Conservation (phyloP, 805 yeast genomes). For the Zygosaccharomyces bailii region DNA sequence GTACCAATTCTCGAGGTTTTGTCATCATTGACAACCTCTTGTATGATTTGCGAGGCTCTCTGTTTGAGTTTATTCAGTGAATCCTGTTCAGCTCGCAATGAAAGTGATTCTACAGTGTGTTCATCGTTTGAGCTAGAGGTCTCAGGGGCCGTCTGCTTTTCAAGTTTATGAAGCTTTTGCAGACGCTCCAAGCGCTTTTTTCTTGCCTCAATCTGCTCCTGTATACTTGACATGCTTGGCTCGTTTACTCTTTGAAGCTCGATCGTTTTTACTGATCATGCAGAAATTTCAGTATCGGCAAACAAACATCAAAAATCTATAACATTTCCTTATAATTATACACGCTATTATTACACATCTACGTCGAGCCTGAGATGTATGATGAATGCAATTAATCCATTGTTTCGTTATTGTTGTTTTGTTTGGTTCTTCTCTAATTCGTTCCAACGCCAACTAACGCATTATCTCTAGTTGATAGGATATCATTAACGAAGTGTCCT, state of each 20-base stretch:
- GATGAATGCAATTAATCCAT: conserved; percentile 1
- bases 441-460: too few species aligned
- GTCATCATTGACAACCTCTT: conserved; percentile 9
- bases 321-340: conserved; percentile 3
- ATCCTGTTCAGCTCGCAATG: background rate
- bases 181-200: conserved; percentile 10
- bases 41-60: conserved; percentile 3
- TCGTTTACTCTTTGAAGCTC: background rate
- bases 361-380: background rate
- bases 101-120: background rate
- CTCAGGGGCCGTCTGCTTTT: background rate
- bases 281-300: background rate
- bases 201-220: conserved; percentile 12
- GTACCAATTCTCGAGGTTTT: conserved; percentile 7
- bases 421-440: background rate
- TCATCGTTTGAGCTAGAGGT: background rate
- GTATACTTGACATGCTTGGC: conserved; percentile 7
- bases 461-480: too few species aligned
- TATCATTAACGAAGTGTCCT: conserved; percentile 48
- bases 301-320: conserved; percentile 3
- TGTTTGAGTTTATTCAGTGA: background rate
- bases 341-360: conserved; percentile 5
- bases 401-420: background rate
- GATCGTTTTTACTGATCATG: background rate
- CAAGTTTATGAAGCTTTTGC: background rate